Base-by-base conservation (phyloP, 169 alveolate species). In the Plasmodium vivax region DNA sequence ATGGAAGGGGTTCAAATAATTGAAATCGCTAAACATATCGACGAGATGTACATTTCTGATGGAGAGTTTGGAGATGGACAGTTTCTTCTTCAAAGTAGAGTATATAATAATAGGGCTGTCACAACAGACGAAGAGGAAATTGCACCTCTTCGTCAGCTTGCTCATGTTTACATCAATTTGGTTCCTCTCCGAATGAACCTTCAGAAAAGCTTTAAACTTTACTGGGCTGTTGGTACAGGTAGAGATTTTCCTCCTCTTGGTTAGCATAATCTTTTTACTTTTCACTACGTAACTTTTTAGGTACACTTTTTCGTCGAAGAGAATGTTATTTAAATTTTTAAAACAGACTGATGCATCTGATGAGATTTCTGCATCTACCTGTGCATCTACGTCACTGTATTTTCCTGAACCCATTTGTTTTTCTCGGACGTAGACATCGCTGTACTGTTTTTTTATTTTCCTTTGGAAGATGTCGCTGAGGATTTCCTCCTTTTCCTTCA, bases 1-100 rank as follows among this genome's bases (percentile, higher is more conserved):
- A 30, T 91, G 95, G 47, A 91, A 91, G 6, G 95, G 95, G 41
- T 91, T 91, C 8, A 91, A 30, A 82, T 91, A 91, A 82, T 91
- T 54, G 51, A 91, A 91, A 27, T 91, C 95, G 74, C 83, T 91
- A 77, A 91, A 91, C 32, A 91, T 38, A 4, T 91, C 95, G 1
- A 91, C 95, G 6, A 75, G 56, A 75, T 62, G 83, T 51, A 91
- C 71, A 91, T 91, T 91, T 56, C 83, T 91, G 16, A 82, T 62
- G n/a, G 95, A 91, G 14, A 91, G 45, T 72, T 91, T 91, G 5
- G 95, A 91, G 36, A 82, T 4, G 54, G 72, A 68, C 2, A 91
- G 14, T 82, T 91, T 91, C 68, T 91, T 91, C 83, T 82, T 91
- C 36, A 91, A 10, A 34, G 82, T 56, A 2, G 95, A 91, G 71